A percentile compares a stretch with the other conserved stretches of the same genome.
phyloP scores from a whole-genome alignment of 2,329 filamentous ascomycete species.

The Colletotrichum cereale region DNA sequence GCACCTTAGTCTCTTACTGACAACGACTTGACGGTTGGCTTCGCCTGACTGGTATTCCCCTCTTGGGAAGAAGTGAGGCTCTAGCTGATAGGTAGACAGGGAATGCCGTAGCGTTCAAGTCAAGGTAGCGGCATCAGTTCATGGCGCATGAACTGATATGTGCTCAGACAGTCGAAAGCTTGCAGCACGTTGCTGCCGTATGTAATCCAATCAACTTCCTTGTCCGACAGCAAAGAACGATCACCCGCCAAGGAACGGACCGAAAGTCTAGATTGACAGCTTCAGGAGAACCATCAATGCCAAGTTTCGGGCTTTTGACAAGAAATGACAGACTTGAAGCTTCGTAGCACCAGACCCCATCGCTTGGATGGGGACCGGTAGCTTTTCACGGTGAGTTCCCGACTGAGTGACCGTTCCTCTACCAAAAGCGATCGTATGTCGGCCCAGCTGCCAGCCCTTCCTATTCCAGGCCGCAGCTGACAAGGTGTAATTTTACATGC shows the following conservation, averaged over 20 bases:
- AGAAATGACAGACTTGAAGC: neutral
- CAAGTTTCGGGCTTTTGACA: neutral
- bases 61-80: neutral
- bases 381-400: no score
- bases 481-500: conserved; percentile 5
- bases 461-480: neutral
- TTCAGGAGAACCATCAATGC: neutral
- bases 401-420: no score
- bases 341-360: neutral
- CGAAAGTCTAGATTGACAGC: neutral
- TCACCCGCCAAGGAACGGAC: neutral
- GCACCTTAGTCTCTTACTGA: neutral
- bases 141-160: neutral
- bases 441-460: neutral
- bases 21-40: neutral
- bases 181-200: neutral
- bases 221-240: no score
- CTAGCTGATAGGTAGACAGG: neutral
- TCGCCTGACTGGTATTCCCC: neutral
- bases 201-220: neutral
- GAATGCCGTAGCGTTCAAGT: no score
- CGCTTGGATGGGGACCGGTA: neutral
- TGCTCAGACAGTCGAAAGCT: neutral
- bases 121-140: neutral
- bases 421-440: neutral